Evolutionary conservation across 2,329 filamentous ascomycete species (phyloP).

Genomic region (Aspergillus udagawae): DNA sequence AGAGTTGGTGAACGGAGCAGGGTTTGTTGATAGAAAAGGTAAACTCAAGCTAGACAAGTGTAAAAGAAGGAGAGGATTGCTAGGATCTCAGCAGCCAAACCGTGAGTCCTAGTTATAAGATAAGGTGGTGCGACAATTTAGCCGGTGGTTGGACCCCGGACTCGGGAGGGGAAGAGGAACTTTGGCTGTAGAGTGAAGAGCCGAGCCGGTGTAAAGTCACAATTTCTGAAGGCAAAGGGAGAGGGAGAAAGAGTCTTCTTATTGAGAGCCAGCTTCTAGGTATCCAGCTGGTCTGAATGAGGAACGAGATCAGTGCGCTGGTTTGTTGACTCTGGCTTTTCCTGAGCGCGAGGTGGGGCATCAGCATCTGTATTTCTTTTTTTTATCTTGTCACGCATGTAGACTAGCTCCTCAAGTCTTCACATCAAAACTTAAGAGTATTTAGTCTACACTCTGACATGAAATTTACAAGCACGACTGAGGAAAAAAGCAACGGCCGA

Average conservation of each 20-base stretch:
- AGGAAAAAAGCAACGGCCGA: constrained; percentile 5
- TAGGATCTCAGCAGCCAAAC: background rate
- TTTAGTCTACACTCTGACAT: background rate
- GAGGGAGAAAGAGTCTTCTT: background rate
- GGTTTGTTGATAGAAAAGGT: background rate
- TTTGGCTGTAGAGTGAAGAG: background rate
- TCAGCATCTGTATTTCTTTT: background rate
- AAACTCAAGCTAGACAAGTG: background rate
- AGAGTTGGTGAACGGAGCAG: background rate
- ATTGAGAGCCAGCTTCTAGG: background rate
- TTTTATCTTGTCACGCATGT: background rate
- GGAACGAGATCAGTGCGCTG: background rate
- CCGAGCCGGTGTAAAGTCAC: background rate
- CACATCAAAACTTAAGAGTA: background rate
- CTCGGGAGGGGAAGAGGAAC: background rate
- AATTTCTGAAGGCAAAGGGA: background rate
- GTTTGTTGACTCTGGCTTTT: background rate
- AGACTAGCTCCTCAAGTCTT: background rate
- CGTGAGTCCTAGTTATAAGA: background rate
- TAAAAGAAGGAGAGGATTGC: background rate
- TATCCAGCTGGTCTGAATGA: background rate
- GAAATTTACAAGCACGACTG: background rate
- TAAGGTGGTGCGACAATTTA: background rate
- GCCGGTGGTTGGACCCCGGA: background rate
- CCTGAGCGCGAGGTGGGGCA: background rate